These are phyloP conservation scores for Colletotrichum horii DNA, from an alignment of 2,329 filamentous ascomycete species.

Conservation along the genomic window DNA sequence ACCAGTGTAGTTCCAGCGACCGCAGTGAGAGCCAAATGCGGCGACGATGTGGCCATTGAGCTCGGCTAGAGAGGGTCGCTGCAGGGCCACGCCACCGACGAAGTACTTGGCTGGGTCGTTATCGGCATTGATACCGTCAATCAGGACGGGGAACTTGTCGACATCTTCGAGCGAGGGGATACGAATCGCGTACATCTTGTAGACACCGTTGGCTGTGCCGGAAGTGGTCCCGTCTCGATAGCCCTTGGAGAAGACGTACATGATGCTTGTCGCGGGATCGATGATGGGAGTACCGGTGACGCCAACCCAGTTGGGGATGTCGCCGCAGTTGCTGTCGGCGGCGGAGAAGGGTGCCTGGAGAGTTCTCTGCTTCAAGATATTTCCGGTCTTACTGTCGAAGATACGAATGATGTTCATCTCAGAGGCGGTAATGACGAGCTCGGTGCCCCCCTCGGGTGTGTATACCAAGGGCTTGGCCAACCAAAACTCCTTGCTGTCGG, in stretches of 20 bases:
- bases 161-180: slow-evolving; percentile 42
- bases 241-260: slow-evolving; percentile 41
- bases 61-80: slow-evolving; percentile 42
- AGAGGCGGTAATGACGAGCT: slow-evolving; percentile 43
- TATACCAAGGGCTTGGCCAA: slow-evolving; percentile 47
- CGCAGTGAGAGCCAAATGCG: slow-evolving; percentile 53
- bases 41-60: slow-evolving; percentile 45
- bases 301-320: slow-evolving; percentile 42
- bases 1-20: slow-evolving; percentile 49
- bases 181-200: slow-evolving; percentile 44
- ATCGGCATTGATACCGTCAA: slow-evolving; percentile 49
- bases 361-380: slow-evolving; percentile 37
- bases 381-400: slow-evolving; percentile 45
- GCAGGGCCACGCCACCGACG: slow-evolving; percentile 48
- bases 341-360: slow-evolving; percentile 44
- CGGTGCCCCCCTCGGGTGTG: slow-evolving; percentile 39
- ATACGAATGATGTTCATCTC: slow-evolving; percentile 43
- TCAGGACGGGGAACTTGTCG: slow-evolving; percentile 43
- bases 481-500: slow-evolving; percentile 12
- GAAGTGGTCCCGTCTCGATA: slow-evolving; percentile 30
- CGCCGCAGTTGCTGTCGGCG: slow-evolving; percentile 42
- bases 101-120: slow-evolving; percentile 50
- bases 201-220: slow-evolving; percentile 38
- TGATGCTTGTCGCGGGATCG: slow-evolving; percentile 36
- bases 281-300: slow-evolving; percentile 42